phyloP scores from a whole-genome alignment of 371 early-diverging fungal genomes.

The Mucor piriformis region DNA sequence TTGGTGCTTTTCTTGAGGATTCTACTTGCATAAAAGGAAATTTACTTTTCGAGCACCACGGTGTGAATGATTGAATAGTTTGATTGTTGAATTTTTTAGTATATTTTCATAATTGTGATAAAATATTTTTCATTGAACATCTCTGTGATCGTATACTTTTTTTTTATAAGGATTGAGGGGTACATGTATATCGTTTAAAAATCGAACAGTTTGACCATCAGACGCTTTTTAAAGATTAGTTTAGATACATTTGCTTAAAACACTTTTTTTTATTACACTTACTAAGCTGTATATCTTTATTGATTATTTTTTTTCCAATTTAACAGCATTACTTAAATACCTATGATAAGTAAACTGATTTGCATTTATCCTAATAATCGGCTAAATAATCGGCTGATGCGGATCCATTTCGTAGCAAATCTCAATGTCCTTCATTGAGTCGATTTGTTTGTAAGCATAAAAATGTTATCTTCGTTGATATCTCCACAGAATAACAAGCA shows the following conservation, averaged over 20 bases:
- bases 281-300: slow-evolving; percentile 8
- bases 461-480: no score
- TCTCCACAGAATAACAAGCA: no score
- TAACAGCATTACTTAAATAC: no score
- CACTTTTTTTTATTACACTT: slow-evolving; percentile 10
- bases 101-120: slow-evolving; percentile 8
- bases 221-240: slow-evolving; percentile 16
- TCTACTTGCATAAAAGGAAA: slow-evolving; percentile 16
- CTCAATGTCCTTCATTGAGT: no score
- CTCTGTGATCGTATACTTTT: slow-evolving; percentile 5
- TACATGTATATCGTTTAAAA: slow-evolving; percentile 11
- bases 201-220: slow-evolving; percentile 7
- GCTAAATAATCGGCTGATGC: no score
- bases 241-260: slow-evolving; percentile 18
- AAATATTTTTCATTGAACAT: slow-evolving; percentile 15
- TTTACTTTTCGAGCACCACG: slow-evolving; percentile 17
- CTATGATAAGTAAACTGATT: no score
- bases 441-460: no score
- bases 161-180: neutral
- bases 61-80: slow-evolving; percentile 6
- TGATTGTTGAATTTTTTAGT: slow-evolving; percentile 8
- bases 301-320: neutral
- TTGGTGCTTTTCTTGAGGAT: slow-evolving; percentile 8
- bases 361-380: no score
- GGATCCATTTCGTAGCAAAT: no score